Evolutionary conservation across 148 eudicot species (phyloP).

Genomic region (Arctostaphylos glauca): DNA sequence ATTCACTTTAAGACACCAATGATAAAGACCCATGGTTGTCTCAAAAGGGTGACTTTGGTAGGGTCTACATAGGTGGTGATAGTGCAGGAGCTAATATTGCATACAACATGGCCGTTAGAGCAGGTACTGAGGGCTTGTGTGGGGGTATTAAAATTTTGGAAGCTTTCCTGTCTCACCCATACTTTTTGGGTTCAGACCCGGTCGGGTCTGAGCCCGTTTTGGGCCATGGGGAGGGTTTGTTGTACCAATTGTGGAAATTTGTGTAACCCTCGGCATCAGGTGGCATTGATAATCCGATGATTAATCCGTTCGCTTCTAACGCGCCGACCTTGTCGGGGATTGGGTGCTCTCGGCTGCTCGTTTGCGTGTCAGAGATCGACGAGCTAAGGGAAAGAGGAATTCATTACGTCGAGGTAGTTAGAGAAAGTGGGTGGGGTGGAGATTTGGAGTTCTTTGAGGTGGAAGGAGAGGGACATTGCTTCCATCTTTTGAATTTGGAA

Average conservation of each 20-base stretch:
- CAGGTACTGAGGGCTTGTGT: slow-evolving; percentile 18
- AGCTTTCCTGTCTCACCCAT: slow-evolving; percentile 27
- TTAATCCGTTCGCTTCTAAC: slow-evolving; percentile 38
- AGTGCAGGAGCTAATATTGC: slow-evolving; percentile 62
- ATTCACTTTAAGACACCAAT: not conserved
- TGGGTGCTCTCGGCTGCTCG: slow-evolving; percentile 37
- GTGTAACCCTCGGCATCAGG: slow-evolving; percentile 30
- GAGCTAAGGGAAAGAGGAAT: slow-evolving; percentile 30
- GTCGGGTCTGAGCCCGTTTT: slow-evolving; percentile 17
- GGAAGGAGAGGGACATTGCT: slow-evolving; percentile 38
- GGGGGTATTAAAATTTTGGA: slow-evolving; percentile 23
- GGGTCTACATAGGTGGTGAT: slow-evolving; percentile 46
- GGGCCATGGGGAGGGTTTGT: not conserved
- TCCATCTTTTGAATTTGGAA: slow-evolving; percentile 36
- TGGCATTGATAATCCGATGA: slow-evolving; percentile 35
- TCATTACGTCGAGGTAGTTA: slow-evolving; percentile 25
- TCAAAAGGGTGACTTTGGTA: slow-evolving; percentile 31
- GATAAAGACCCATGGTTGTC: slow-evolving; percentile 42
- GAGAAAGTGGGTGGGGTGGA: slow-evolving; percentile 43
- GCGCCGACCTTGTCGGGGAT: slow-evolving; percentile 32
- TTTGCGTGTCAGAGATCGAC: slow-evolving; percentile 44
- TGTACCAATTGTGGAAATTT: slow-evolving; percentile 38
- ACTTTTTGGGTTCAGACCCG: slow-evolving; percentile 28
- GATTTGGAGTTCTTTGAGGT: slow-evolving; percentile 35
- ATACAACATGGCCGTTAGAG: slow-evolving; percentile 45